Evolutionary conservation across 2,329 filamentous ascomycete genomes (phyloP), one percentile per base, ranked within the genome.

Genomic region (Ceratocystiopsis brevicomis): DNA sequence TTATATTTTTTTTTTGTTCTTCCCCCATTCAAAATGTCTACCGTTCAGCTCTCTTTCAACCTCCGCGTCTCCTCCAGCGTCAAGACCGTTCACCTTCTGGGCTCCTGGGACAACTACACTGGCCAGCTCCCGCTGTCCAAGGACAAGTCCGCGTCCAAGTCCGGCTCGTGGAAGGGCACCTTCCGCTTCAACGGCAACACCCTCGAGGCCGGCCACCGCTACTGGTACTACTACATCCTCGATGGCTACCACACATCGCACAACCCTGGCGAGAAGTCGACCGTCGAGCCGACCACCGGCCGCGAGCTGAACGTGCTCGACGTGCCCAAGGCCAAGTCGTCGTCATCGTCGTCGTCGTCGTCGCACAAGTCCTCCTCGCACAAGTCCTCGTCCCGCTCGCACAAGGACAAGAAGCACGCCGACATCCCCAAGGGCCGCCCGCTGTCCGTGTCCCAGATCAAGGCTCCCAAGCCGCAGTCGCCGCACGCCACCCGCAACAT

Each of bases 211-310:
- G 86, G 88, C 60, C 78, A 84, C 61, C 80, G 88, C 60, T 96
- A 96, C 77, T 98, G 90, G 90, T 98, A 96, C 78, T 98, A 98
- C 77, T 98, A 95, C 73, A 95, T 96, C 77, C 90, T 96, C 63
- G 90, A 98, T 62, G 90, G 90, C 54, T 95, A 95, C 76, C 87
- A 95, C 63, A 81, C 93, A 61, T 87, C 87, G 49, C 88, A 96
- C 73, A 90, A 96, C 67, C 87, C 88, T 53, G 83, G 82, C 61
- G 79, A 86, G 61, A 70, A 81, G 57, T 88, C 81, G 59, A 92
- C 83, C 58, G 80, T 82, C 53, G 90, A 98, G 71, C 87, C 88
- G 59, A 96, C 87, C 61, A 96, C 90, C 45, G 85, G 87, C 66
- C 88, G 90, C 62, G 85, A 87, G 64, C 74, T 98, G 55, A 98